Base-by-base conservation (phyloP, 1,284 basidiomycete species). In the Golubevia pallescens region DNA sequence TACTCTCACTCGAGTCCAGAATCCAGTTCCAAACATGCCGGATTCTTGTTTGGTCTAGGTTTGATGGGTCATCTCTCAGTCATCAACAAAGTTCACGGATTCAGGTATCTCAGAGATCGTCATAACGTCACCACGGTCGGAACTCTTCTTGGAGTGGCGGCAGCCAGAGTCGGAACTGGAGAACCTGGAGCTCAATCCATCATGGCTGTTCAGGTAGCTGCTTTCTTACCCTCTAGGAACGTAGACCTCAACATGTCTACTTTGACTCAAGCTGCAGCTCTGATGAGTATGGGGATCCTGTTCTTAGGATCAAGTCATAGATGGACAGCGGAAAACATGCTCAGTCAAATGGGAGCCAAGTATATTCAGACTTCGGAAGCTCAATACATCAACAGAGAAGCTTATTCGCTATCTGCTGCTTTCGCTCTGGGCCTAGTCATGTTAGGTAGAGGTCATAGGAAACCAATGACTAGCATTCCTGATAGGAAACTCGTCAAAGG, bases 361-460 rank as follows among this genome's bases (percentile, higher is more conserved):
- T 91, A 93, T 75, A 89, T 95, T 21, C 89, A 90, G 2, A 92
- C 91, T 65, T 90, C 92, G 0, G 93, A 97, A 71, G 60, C 70
- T 2, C 74, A 75, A 58, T 70, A 72, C 32, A 67, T 70, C 21
- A 65, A 72, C 21, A 90, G 93, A 38, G 97, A 99, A 82, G 92
- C 94, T 0, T 99, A 98, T 83, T 93, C 94, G 0, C 91, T 95
- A 71, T 90, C 93, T 1, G 92, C 94, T 0, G 93, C 93, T 2
- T 89, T 97, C 55, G 91, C 93, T 0, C 97, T 97, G 79, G 97
- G 97, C 0, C 92, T 97, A 89, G 92, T 97, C 85, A 95, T 97
- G 92, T 89, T 99, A 3, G 95, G 93, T 5, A 92, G 91, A 74
- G 81, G 71, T 1, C 67, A 75, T 2, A 62, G 72, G 20, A 68